Conservation (phyloP, 1,284 basidiomycete species). For the Sanghuangporus baumii region DNA sequence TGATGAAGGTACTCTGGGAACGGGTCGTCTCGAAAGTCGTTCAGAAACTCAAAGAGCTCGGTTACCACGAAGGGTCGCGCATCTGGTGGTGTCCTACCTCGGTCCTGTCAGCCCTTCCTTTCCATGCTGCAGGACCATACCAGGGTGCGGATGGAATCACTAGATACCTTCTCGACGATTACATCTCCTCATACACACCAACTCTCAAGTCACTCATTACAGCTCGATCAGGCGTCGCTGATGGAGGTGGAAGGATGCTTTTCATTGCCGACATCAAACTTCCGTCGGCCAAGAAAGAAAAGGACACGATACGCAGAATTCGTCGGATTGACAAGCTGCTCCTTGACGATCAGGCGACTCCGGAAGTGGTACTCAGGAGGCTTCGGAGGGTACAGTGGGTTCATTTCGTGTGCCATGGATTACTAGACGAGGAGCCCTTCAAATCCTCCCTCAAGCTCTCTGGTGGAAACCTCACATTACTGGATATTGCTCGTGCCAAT, state of each 20-base stretch:
- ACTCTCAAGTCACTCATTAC: constrained; percentile 30
- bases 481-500: constrained; percentile 25
- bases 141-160: not conserved
- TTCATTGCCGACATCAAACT: not conserved
- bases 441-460: not conserved
- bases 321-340: not conserved
- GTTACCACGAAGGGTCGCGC: constrained; percentile 23
- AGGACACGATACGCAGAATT: not conserved
- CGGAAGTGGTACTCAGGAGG: not conserved
- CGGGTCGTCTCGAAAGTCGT: constrained; percentile 29
- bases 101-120: constrained; percentile 30
- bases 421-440: not conserved
- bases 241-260: too few relatives aligned
- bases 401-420: not conserved
- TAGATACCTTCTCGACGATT: constrained; percentile 24
- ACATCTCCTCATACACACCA: constrained; percentile 35
- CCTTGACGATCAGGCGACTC: not conserved
- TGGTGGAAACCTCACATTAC: constrained; percentile 18
- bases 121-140: constrained; percentile 25
- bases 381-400: not conserved
- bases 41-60: constrained; percentile 19
- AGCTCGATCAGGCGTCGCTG: not conserved
- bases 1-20: constrained; percentile 30
- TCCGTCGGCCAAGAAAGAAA: not conserved
- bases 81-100: constrained; percentile 43